Evolutionary conservation across 176 grass and related monocot species (phyloP).

Genomic region (Triticum urartu): DNA sequence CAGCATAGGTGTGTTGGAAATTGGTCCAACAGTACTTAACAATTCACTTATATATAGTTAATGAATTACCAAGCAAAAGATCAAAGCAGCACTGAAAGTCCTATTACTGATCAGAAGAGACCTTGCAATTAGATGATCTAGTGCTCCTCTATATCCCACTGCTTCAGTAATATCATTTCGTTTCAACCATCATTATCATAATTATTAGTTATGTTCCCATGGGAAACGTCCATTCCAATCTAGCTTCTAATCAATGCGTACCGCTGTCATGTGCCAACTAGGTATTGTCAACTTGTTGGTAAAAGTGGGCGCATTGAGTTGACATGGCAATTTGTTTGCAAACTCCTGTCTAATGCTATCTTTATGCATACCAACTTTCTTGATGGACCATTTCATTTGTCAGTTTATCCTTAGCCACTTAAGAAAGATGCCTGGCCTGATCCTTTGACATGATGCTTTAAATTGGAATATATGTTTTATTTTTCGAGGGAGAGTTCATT

Average conservation of each 20-base stretch:
- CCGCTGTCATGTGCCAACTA: neutral
- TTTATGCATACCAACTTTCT: neutral
- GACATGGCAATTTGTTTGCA: constrained; percentile 42
- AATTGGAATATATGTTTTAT: neutral
- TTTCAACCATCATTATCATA: neutral
- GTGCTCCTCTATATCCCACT: neutral
- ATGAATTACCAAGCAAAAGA: too few relatives aligned
- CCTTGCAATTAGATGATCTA: neutral
- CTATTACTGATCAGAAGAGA: neutral
- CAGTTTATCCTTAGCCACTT: constrained; percentile 9
- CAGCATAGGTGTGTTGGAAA: neutral
- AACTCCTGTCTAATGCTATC: constrained; percentile 40
- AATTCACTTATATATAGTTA: too few relatives aligned
- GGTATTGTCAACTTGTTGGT: constrained; percentile 18
- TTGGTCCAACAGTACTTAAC: neutral
- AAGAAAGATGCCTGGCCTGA: neutral
- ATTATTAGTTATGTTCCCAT: neutral
- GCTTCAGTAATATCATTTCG: neutral
- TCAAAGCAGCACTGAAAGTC: neutral
- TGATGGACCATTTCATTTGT: constrained; percentile 41
- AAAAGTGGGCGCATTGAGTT: constrained; percentile 29
- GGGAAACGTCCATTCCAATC: neutral
- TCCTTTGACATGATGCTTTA: neutral
- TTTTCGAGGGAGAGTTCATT: neutral
- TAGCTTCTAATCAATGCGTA: neutral